Evolutionary conservation across 768 basidiomycete genomes (phyloP).

Genomic region (Suillus spraguei): DNA sequence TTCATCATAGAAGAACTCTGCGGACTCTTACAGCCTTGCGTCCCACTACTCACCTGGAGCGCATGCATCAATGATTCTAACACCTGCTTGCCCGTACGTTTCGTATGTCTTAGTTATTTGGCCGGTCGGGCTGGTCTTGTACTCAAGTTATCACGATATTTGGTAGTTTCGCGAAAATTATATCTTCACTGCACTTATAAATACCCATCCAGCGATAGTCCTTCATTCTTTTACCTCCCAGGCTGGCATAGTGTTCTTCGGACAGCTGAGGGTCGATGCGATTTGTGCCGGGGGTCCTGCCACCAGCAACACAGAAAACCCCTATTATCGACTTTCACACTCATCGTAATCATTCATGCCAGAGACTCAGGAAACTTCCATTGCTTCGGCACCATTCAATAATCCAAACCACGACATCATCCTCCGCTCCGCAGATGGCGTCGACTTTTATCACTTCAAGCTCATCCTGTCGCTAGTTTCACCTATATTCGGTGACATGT

Average conservation of each 20-base stretch:
- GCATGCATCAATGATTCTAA: background rate
- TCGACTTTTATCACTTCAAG: slow-evolving; percentile 33
- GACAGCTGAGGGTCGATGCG: background rate
- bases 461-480: slow-evolving; percentile 32
- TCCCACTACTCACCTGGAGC: background rate
- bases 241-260: too few species aligned
- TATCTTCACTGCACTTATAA: too few species aligned
- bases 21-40: background rate
- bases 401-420: slow-evolving; percentile 3
- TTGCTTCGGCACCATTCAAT: slow-evolving; percentile 9
- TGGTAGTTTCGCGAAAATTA: background rate
- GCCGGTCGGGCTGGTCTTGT: background rate
- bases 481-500: slow-evolving; percentile 27
- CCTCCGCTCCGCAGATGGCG: slow-evolving; percentile 23
- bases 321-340: too few species aligned
- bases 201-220: too few species aligned
- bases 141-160: background rate
- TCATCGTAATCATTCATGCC: background rate
- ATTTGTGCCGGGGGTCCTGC: background rate
- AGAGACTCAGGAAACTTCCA: too few species aligned
- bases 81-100: background rate
- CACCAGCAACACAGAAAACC: background rate
- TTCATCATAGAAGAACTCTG: background rate
- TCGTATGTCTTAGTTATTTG: background rate
- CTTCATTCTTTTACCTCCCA: too few species aligned